A percentile compares a stretch with the other conserved stretches of the same genome.
Conservation (phyloP, 1,284 basidiomycete genomes). For the Ganoderma lingzhi region DNA sequence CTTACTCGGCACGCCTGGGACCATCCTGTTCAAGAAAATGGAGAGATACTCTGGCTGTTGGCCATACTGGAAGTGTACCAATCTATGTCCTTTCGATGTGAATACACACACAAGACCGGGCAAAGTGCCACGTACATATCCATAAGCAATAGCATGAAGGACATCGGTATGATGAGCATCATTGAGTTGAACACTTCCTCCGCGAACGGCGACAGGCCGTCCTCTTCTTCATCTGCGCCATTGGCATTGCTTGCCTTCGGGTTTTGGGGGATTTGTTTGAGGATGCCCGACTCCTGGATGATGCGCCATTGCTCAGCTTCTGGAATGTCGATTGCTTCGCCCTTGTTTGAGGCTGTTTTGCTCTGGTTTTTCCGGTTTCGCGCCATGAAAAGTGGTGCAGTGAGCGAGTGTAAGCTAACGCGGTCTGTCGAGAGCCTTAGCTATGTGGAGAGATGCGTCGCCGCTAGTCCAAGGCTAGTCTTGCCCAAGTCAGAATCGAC, state of each 20-base stretch:
- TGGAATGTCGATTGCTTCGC: constrained; percentile 55
- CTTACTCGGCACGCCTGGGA: constrained; percentile 74
- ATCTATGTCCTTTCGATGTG: constrained; percentile 46
- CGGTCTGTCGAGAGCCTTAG: background rate
- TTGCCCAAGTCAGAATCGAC: no score
- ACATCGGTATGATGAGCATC: constrained; percentile 72
- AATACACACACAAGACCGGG: background rate
- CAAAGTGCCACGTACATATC: constrained; percentile 64
- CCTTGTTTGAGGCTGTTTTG: constrained; percentile 3
- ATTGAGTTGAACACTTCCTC: constrained; percentile 74
- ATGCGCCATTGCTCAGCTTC: constrained; percentile 82
- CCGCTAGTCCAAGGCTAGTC: background rate
- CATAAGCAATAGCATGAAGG: constrained; percentile 77
- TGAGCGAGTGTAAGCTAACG: background rate
- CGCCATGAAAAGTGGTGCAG: constrained; percentile 5
- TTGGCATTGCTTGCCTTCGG: constrained; percentile 2
- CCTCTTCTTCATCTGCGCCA: constrained; percentile 40
- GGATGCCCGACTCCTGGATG: constrained; percentile 71
- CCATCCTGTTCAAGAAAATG: constrained; percentile 60
- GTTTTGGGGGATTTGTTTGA: constrained; percentile 51
- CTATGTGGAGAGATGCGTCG: background rate
- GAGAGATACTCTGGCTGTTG: constrained; percentile 54
- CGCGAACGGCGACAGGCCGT: constrained; percentile 55
- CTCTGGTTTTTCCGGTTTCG: constrained; percentile 42
- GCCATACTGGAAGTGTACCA: constrained; percentile 81